Conservation (phyloP, 768 basidiomycete species). For the Xerocomellus chrysenteron region DNA sequence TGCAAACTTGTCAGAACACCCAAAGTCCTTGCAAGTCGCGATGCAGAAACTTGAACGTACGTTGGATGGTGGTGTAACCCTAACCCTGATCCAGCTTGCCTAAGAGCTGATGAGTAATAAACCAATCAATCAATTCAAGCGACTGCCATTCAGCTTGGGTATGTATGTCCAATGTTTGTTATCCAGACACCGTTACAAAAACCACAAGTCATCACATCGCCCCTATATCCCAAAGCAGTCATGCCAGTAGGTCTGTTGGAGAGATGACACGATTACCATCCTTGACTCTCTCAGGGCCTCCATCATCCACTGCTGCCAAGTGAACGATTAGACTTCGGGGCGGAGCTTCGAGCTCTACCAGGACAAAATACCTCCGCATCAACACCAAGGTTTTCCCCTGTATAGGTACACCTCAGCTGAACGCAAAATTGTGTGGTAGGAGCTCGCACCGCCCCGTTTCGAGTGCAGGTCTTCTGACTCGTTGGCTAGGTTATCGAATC, state of each 20-base stretch:
- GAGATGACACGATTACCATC: background rate
- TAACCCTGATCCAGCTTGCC: background rate
- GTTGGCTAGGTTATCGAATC: background rate
- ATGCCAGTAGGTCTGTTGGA: background rate
- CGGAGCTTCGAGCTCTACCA: background rate
- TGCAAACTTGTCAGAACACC: background rate
- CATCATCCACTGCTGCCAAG: background rate
- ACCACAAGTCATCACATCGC: background rate
- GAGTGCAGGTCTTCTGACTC: constrained; percentile 6
- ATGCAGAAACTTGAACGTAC: background rate
- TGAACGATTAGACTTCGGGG: background rate
- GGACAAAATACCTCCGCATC: background rate
- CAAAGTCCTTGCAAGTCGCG: background rate
- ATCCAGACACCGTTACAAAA: background rate
- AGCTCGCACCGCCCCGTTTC: background rate
- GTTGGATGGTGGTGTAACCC: background rate
- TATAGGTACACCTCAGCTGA: background rate
- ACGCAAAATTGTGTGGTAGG: background rate
- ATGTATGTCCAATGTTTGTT: background rate
- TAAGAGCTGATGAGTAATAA: constrained; percentile 3
- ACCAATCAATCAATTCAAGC: background rate
- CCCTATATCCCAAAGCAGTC: background rate
- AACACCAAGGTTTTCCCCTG: background rate
- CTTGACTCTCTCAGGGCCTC: background rate
- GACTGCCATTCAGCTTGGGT: background rate